Conservation (phyloP, 176 grass and related monocot species). For the Microstegium vimineum region DNA sequence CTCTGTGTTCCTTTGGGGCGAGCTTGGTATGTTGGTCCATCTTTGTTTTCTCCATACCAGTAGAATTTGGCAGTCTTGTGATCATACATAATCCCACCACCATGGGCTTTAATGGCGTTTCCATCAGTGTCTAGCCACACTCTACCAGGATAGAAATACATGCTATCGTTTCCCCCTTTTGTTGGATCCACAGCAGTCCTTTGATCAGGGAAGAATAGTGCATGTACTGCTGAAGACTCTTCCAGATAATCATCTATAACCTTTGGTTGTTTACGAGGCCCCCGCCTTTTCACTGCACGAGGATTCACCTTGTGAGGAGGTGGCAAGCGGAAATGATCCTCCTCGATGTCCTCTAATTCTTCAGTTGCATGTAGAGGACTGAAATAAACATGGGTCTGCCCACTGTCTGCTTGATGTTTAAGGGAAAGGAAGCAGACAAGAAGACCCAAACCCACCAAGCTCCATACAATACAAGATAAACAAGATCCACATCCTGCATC, state of each 20-base stretch:
- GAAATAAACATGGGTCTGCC: conserved; percentile 24
- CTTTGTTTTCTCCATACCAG: conserved; percentile 98
- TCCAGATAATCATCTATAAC: conserved; percentile 73
- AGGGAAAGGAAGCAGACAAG: conserved; percentile 40
- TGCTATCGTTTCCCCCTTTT: conserved; percentile 44
- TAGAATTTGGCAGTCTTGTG: conserved; percentile 56
- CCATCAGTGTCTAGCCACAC: conserved; percentile 85
- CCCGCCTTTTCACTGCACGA: conserved; percentile 64
- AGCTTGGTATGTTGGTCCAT: conserved; percentile 65
- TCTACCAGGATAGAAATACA: conserved; percentile 68
- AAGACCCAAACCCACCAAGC: conserved; percentile 52
- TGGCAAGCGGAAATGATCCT: conserved; percentile 56
- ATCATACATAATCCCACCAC: conserved; percentile 82
- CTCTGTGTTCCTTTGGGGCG: conserved; percentile 45
- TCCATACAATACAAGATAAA: conserved; percentile 41
- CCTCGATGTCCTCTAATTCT: conserved; percentile 73
- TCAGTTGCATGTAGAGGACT: conserved; percentile 18
- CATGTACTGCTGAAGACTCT: conserved; percentile 76
- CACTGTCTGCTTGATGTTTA: conserved; percentile 32
- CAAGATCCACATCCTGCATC: conserved; percentile 60
- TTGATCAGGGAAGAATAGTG: conserved; percentile 62
- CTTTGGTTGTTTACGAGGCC: conserved; percentile 36
- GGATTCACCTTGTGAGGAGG: conserved; percentile 65
- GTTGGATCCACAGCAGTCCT: conserved; percentile 34
- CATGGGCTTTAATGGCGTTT: conserved; percentile 89